Evolutionary conservation across 169 alveolate genomes (phyloP), one percentile per base, ranked within the genome.

Genomic region (Cryptosporidium meleagridis): DNA sequence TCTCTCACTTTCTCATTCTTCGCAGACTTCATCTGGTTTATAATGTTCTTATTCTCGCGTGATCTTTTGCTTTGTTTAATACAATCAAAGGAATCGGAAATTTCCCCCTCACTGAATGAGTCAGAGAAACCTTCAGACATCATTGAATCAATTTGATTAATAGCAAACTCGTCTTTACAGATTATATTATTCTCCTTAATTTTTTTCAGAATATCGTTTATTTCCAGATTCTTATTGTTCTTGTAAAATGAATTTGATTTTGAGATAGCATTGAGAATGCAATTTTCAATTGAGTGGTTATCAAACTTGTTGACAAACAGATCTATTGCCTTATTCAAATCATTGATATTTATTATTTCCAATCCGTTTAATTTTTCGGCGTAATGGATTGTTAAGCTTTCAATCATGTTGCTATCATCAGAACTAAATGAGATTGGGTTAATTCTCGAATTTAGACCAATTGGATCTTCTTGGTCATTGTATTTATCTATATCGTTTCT

Each of bases 231-330:
- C 21, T 55, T 53, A 33, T 73, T 21, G 18, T 33, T 73, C 35
- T 55, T 29, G 68, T 37, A 73, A 18, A 73, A 33, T 41, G 31
- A 39, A 35, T 73, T 73, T 9, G 86, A 29, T 73, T 52, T 80
- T 26, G 75, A 62, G 8, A 53, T 39, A 3, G 75, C 33, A 18
- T 62, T 62, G 41, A 16, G 3, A n/a, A 80, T 14, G 16, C 52
- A 44, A 18, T 39, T 37, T 48, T 80, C 89, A n/a, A 80, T 80
- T 1, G 89, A 59, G 26, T 59, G 73, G 51, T 35, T 80, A 41
- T 80, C 89, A 62, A 26, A 44, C 55, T 80, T 80, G 18, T 80
- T 59, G 21, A 80, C 89, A 65, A 80, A 80, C 37, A 41, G 23
- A 12, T 59, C 31, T n/a, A 80, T 39, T 37, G 89, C 89, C 37